Conservation (phyloP, 192 early-diverging fungal species). For the Ambispora gerdemannii region DNA sequence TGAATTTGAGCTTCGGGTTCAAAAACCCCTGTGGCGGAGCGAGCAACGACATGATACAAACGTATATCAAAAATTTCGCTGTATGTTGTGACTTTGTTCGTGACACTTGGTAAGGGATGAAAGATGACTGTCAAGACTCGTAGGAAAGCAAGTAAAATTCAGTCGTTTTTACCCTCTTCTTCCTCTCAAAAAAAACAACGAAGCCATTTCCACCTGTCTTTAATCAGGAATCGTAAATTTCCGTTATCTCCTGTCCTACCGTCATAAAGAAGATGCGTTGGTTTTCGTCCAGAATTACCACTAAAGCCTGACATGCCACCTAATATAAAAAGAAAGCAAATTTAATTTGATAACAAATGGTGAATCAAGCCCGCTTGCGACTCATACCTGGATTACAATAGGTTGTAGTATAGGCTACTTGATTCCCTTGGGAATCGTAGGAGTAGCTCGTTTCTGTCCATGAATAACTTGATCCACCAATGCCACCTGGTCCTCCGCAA, state of each 20-base stretch:
- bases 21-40: conserved; percentile 14
- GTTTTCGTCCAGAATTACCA: not conserved
- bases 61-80: conserved; percentile 22
- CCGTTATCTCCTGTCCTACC: conserved; percentile 12
- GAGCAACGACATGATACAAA: not conserved
- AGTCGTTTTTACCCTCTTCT: not conserved
- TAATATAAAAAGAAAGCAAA: conserved; percentile 13
- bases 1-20: conserved; percentile 28
- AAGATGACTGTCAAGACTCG: conserved; percentile 1
- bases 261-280: conserved; percentile 16
- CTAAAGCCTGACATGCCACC: conserved; percentile 1
- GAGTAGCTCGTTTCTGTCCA: conserved; percentile 10
- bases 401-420: not conserved
- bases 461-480: conserved; percentile 7
- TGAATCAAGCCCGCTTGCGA: conserved; percentile 11
- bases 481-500: conserved; percentile 22
- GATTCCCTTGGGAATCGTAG: not conserved
- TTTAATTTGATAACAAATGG: not conserved
- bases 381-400: conserved; percentile 7
- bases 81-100: not conserved
- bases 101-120: not conserved
- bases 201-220: conserved; percentile 11
- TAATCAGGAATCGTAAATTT: conserved; percentile 8
- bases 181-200: not conserved
- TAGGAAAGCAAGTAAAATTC: not conserved